These are phyloP conservation scores for Chamaecyparis obtusa DNA, from an alignment of 75 land plant species.

Conservation along the genomic window DNA sequence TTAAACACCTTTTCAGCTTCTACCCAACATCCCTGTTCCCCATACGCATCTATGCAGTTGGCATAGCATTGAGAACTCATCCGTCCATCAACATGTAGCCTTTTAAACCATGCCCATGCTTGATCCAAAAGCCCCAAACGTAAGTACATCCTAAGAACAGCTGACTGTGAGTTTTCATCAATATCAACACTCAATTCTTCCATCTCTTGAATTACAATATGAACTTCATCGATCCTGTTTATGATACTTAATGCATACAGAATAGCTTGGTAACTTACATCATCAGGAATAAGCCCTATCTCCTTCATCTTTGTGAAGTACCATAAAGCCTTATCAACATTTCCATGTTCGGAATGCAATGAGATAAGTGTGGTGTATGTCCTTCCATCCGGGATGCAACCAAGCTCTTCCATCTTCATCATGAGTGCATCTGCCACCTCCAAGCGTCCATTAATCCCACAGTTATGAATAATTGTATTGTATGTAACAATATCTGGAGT, in stretches of 20 bases:
- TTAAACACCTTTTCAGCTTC: conserved; percentile 62
- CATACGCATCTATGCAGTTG: conserved; percentile 73
- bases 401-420: conserved; percentile 60
- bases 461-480: conserved; percentile 87
- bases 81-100: conserved; percentile 33
- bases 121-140: conserved; percentile 39
- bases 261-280: conserved; percentile 67
- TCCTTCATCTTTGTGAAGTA: conserved; percentile 68
- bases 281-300: conserved; percentile 43
- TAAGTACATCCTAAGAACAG: conserved; percentile 70
- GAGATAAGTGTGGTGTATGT: conserved; percentile 78
- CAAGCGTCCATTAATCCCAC: conserved; percentile 58
- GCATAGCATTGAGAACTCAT: conserved; percentile 56
- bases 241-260: conserved; percentile 51
- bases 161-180: conserved; percentile 54
- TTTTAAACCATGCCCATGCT: conserved; percentile 52
- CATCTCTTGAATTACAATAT: conserved; percentile 57
- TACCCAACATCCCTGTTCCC: conserved; percentile 45
- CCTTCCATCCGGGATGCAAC: conserved; percentile 64
- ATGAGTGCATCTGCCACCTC: conserved; percentile 59
- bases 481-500: conserved; percentile 67
- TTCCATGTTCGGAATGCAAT: conserved; percentile 42
- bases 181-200: conserved; percentile 47
- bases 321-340: conserved; percentile 40
- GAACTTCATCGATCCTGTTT: conserved; percentile 55